Conservation (phyloP, 75 land plant species). For the Cryptomeria japonica region DNA sequence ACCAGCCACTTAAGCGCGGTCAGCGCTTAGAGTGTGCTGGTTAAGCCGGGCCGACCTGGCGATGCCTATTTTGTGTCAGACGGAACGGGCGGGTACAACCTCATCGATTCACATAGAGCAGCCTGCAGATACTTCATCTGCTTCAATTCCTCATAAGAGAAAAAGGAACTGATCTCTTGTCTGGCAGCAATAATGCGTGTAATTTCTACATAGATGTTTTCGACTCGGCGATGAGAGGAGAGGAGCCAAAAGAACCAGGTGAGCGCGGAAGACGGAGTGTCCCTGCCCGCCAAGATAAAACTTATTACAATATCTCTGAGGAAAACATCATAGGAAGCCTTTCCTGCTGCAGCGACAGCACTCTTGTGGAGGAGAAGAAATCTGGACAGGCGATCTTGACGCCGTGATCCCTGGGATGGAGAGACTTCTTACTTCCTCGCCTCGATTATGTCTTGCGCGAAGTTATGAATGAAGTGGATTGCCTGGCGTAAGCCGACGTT, state of each 20-base stretch:
- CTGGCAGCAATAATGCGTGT: neutral
- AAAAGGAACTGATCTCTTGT: neutral
- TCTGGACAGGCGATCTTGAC: conserved; percentile 29
- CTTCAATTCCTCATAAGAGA: conserved; percentile 33
- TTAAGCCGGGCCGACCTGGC: too few relatives aligned
- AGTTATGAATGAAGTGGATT: conserved; percentile 25
- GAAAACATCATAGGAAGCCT: conserved; percentile 27
- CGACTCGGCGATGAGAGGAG: conserved; percentile 30
- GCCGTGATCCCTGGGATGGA: conserved; percentile 35
- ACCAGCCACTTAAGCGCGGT: too few relatives aligned
- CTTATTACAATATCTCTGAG: conserved; percentile 57
- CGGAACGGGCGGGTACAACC: conserved; percentile 72
- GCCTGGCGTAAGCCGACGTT: conserved; percentile 39
- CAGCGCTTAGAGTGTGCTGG: too few relatives aligned
- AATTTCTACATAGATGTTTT: conserved; percentile 34
- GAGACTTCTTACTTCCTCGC: conserved; percentile 11
- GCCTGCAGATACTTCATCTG: conserved; percentile 77
- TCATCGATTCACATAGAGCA: conserved; percentile 56
- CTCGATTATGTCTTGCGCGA: conserved; percentile 22
- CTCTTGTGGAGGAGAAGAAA: conserved; percentile 6
- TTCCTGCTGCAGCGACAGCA: neutral
- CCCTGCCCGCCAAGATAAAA: conserved; percentile 68
- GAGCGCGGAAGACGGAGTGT: conserved; percentile 47
- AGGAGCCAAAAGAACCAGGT: conserved; percentile 52
- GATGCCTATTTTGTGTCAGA: conserved; percentile 4